Evolutionary conservation across 805 yeast species (phyloP).

Genomic region (Brettanomyces custersianus): DNA sequence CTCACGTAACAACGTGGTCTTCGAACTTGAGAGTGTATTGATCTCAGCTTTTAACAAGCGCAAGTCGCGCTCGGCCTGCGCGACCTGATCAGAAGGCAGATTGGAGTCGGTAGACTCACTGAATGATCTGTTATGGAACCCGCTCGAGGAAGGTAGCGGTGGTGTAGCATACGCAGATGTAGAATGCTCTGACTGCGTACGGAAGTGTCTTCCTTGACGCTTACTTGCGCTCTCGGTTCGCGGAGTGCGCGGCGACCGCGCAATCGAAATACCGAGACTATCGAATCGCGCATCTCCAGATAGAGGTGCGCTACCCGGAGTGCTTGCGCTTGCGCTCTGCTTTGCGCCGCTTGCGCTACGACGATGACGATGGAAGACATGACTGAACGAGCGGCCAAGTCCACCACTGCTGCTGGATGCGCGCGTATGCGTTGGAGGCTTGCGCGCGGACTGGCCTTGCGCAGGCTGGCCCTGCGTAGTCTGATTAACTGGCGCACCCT

Average conservation of each 20-base stretch:
- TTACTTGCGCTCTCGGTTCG: too few species aligned
- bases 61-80: conserved; percentile 31
- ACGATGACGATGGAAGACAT: conserved; percentile 21
- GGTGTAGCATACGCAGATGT: conserved; percentile 33
- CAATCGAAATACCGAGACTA: background rate
- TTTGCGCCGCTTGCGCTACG: conserved; percentile 9
- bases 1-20: conserved; percentile 38
- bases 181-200: conserved; percentile 23
- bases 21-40: conserved; percentile 28
- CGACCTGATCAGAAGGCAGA: conserved; percentile 15
- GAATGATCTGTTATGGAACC: conserved; percentile 31
- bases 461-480: too few species aligned
- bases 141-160: conserved; percentile 28
- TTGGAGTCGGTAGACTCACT: conserved; percentile 33
- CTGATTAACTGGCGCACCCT: too few species aligned
- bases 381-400: conserved; percentile 16
- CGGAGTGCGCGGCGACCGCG: conserved; percentile 1
- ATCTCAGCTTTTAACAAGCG: conserved; percentile 31
- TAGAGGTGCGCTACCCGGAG: background rate
- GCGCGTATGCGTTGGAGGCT: conserved; percentile 3
- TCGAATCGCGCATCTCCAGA: background rate
- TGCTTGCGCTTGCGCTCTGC: background rate
- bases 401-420: conserved; percentile 10
- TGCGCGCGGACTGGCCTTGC: background rate
- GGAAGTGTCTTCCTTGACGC: conserved; percentile 14